Percentiles rank a stretch among this genome's conserved stretches.
phyloP scores from a whole-genome alignment of 331 rosid species.

The Arachis monticola region DNA sequence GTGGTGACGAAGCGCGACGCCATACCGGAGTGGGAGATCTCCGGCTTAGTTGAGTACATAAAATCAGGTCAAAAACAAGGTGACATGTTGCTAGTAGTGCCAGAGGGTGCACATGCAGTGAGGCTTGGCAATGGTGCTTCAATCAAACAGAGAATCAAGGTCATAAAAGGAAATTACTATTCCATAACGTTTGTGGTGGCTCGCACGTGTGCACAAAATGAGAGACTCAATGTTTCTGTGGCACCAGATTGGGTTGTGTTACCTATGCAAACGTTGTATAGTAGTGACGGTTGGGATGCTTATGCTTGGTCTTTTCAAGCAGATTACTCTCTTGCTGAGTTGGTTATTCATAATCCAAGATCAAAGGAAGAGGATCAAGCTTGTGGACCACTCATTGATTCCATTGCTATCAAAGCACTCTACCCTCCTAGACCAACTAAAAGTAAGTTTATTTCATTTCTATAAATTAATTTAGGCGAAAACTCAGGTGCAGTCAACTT shows the following conservation, averaged over 20 bases:
- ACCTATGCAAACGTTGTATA: constrained; percentile 73
- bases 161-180: constrained; percentile 59
- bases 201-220: constrained; percentile 45
- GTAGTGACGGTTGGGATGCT: constrained; percentile 79
- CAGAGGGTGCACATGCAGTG: constrained; percentile 76
- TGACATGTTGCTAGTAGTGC: constrained; percentile 81
- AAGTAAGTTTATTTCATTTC: constrained; percentile 37
- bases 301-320: constrained; percentile 83
- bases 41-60: constrained; percentile 74
- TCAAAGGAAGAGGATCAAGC: constrained; percentile 44
- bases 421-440: constrained; percentile 61
- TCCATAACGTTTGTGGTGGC: constrained; percentile 75
- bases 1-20: constrained; percentile 58
- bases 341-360: constrained; percentile 71
- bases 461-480: no score
- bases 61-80: constrained; percentile 40
- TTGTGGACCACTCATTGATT: constrained; percentile 61
- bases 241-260: constrained; percentile 71
- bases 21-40: constrained; percentile 68
- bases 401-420: constrained; percentile 57
- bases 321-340: constrained; percentile 39
- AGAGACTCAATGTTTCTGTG: constrained; percentile 57
- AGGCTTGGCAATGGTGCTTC: constrained; percentile 79
- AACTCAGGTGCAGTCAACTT: no score
- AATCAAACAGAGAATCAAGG: constrained; percentile 61